A percentile compares a stretch with the other conserved stretches of the same genome.
Conservation (phyloP, 257 asterid species). For the Salvia hispanica region DNA sequence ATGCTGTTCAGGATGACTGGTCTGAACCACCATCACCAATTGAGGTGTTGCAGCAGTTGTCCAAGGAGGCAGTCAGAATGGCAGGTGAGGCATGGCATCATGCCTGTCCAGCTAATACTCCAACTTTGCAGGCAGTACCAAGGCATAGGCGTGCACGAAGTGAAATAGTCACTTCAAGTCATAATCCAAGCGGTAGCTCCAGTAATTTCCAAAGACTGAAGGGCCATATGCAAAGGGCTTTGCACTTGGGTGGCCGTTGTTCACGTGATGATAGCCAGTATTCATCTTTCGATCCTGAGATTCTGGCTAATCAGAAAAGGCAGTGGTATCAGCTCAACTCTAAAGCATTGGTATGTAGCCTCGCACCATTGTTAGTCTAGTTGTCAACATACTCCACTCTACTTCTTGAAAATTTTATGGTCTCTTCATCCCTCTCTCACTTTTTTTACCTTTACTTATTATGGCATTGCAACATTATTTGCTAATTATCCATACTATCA, state of each 20-base stretch:
- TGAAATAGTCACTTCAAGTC: constrained; percentile 51
- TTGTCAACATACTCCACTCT: constrained; percentile 12
- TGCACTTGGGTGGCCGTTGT: constrained; percentile 57
- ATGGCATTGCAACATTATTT: no score
- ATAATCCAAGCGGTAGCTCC: constrained; percentile 41
- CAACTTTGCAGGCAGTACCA: constrained; percentile 33
- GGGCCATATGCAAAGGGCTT: constrained; percentile 67
- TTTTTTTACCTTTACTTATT: background rate
- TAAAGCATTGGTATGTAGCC: constrained; percentile 61
- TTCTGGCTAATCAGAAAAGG: constrained; percentile 87
- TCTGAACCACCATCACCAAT: constrained; percentile 58
- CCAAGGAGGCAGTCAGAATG: constrained; percentile 62
- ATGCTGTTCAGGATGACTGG: constrained; percentile 45
- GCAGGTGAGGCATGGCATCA: constrained; percentile 56
- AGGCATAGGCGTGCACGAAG: constrained; percentile 72
- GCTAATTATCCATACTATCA: no score
- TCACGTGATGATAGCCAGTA: constrained; percentile 43
- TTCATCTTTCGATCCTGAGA: constrained; percentile 78
- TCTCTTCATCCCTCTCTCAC: background rate
- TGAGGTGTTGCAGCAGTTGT: constrained; percentile 52
- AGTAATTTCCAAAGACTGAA: constrained; percentile 56
- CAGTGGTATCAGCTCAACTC: constrained; percentile 91
- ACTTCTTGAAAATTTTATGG: background rate
- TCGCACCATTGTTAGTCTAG: constrained; percentile 4
- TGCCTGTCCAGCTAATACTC: constrained; percentile 41